These are phyloP conservation scores for Pleurotus tuoliensis DNA, from an alignment of 768 basidiomycete genomes.

Conservation along the genomic window DNA sequence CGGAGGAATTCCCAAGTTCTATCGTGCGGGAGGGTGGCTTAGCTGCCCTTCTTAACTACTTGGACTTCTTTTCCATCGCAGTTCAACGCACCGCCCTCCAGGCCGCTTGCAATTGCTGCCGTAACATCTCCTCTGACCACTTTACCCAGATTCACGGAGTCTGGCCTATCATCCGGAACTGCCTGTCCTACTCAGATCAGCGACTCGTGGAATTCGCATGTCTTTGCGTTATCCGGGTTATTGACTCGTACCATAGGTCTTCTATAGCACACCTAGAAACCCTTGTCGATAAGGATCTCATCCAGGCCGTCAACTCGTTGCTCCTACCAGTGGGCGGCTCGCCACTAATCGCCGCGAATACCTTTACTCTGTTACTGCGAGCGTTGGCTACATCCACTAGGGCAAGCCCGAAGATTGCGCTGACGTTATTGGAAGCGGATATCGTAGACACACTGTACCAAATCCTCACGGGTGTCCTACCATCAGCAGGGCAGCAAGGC, in stretches of 20 bases:
- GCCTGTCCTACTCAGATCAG: slow-evolving; percentile 89
- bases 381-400: slow-evolving; percentile 86
- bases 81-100: slow-evolving; percentile 96
- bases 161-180: slow-evolving; percentile 91
- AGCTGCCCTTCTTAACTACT: slow-evolving; percentile 87
- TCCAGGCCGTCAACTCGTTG: slow-evolving; percentile 80
- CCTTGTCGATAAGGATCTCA: slow-evolving; percentile 74
- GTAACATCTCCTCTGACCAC: slow-evolving; percentile 85
- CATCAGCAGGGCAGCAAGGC: slow-evolving; percentile 51
- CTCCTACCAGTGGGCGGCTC: slow-evolving; percentile 85
- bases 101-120: slow-evolving; percentile 95
- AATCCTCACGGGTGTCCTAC: slow-evolving; percentile 91
- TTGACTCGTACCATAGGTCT: slow-evolving; percentile 88
- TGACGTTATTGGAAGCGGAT: slow-evolving; percentile 86
- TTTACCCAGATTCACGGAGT: slow-evolving; percentile 86
- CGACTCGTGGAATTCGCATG: slow-evolving; percentile 97
- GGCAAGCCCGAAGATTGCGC: slow-evolving; percentile 82
- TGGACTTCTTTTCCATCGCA: slow-evolving; percentile 98
- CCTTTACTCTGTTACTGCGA: slow-evolving; percentile 84
- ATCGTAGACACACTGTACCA: slow-evolving; percentile 92
- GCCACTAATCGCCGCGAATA: slow-evolving; percentile 79
- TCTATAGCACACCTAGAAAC: slow-evolving; percentile 83
- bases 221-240: slow-evolving; percentile 88
- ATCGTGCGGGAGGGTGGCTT: slow-evolving; percentile 96
- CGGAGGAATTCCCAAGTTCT: slow-evolving; percentile 93